Evolutionary conservation across 345 rosid species (phyloP), one percentile per base, ranked within the genome.

Genomic region (Geranium rotundifolium): DNA sequence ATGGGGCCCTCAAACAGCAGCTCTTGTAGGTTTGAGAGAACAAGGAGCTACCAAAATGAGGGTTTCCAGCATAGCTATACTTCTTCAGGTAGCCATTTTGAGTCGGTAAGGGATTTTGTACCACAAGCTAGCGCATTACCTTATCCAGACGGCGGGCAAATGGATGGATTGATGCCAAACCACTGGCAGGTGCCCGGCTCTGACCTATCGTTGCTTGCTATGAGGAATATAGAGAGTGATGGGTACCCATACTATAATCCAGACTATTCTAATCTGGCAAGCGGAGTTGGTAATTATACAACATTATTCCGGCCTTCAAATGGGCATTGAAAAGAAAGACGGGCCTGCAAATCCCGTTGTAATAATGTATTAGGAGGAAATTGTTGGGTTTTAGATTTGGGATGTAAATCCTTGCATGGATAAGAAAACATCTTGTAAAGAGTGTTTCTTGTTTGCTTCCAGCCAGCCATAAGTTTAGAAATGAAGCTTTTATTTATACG

Each of bases 141-240:
- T 61, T 78, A 76, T 60, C 68, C 75, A 1, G 82, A 73, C 71
- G 27, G 27, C 27, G 27, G 27, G 27, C 27, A 23, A 23, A 23
- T 23, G 27, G 27, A 23, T 23, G 86, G 83, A 90, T 84, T 49
- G 86, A 86, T 29, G 29, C 73, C 78, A 71, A 23, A 72, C 58
- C 83, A 80, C 61, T 85, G 96, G 96, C 90, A 75, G 62, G 72
- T 83, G 72, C 63, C 83, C 14, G 76, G 85, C 61, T 59, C 88
- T 17, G 91, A 89, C 63, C 60, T 78, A 65, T 84, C 95, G 12
- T 56, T 82, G 61, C 74, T 71, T 0, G 79, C 86, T 31, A 75
- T 77, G 83, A 84, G 82, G 77, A 80, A 72, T 39, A 66, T 73
- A 1, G 85, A 85, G 20, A 74, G 75, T 41, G 90, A 84, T 20